phyloP scores from a whole-genome alignment of 2,329 filamentous ascomycete species.

The Penicillium sp. region DNA sequence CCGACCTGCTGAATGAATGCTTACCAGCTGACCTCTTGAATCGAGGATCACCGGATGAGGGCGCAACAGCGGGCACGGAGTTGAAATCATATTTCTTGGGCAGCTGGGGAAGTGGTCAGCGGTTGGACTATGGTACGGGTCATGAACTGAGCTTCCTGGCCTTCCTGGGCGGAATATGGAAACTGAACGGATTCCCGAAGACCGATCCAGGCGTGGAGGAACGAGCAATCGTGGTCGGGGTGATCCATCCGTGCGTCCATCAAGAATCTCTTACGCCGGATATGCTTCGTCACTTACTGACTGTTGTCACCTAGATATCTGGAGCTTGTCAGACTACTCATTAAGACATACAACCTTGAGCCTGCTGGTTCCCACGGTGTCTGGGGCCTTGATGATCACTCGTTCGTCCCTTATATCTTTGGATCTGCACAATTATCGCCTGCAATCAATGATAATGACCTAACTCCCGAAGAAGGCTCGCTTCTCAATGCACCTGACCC shows the following conservation, averaged over 20 bases:
- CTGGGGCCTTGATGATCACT: conserved; percentile 97
- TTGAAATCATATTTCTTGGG: conserved; percentile 71
- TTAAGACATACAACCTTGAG: conserved; percentile 84
- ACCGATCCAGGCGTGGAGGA: conserved; percentile 52
- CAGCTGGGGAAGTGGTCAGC: conserved; percentile 75
- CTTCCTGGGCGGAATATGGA: conserved; percentile 85
- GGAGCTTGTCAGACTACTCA: conserved; percentile 69
- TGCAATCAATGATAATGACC: conserved; percentile 55
- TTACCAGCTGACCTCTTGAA: conserved; percentile 45
- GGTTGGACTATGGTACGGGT: conserved; percentile 90
- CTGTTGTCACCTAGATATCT: conserved; percentile 53
- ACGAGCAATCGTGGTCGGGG: conserved; percentile 67
- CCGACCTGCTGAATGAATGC: conserved; percentile 49
- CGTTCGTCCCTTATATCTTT: conserved; percentile 86
- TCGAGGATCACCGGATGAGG: conserved; percentile 22
- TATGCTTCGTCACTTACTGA: conserved; percentile 9
- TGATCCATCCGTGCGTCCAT: conserved; percentile 67
- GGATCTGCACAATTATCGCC: conserved; percentile 83
- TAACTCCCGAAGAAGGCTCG: conserved; percentile 71
- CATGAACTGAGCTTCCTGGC: conserved; percentile 93
- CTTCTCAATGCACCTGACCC: conserved; percentile 62
- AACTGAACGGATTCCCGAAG: conserved; percentile 67
- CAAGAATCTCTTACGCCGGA: not conserved
- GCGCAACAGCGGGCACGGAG: conserved; percentile 53
- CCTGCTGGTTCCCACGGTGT: conserved; percentile 94